Evolutionary conservation across 495 filamentous ascomycete genomes (phyloP), one percentile per base, ranked within the genome.

Genomic region (Hypoxylon lienhwacheense): DNA sequence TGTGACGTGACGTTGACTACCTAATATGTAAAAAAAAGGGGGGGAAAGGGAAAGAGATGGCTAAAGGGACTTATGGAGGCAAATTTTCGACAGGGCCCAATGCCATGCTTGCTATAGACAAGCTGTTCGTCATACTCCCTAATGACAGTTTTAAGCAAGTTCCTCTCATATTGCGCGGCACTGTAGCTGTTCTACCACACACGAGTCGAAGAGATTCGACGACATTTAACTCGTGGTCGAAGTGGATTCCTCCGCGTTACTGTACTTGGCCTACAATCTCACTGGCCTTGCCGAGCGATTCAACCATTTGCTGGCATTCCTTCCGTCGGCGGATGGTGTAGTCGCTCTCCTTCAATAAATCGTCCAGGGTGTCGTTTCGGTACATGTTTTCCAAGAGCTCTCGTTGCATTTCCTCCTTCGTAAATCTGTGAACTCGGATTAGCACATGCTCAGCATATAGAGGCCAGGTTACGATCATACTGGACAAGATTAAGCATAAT

Each of bases 301-400:
- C 95, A 14, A 99, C 93, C 95, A 97, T 97, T 72, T 96, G 90
- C 71, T 92, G 88, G 76, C 95, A 99, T 73, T 99, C 95, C 78
- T 99, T 97, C 67, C 95, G 83, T 70, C 95, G 80, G 53, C 95
- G 83, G 62, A 92, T 76, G 5, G 95, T 99, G 81, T 96, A 96
- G 64, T 99, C 95, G 69, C 88, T 93, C 73, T 99, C 95, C 79
- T 95, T 97, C 49, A 99, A 84, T 47, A 99, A 81, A 34, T 92
- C 90, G 55, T 99, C 95, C 4, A 97, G 78, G 58, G 95, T 90
- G 67, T 82, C 83, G 44, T 82, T 85, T 65, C 89, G 85, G 77
- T 97, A 99, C 87, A 99, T 93, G 66, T 92, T 87, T 78, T 97
- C 91, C n/a, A 99, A 77, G 4, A 99, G 83, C 75, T 99, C 95